A percentile compares a stretch with the other conserved stretches of the same genome.
phyloP scores from a whole-genome alignment of 148 eudicot species.

The Cornus controversa region DNA sequence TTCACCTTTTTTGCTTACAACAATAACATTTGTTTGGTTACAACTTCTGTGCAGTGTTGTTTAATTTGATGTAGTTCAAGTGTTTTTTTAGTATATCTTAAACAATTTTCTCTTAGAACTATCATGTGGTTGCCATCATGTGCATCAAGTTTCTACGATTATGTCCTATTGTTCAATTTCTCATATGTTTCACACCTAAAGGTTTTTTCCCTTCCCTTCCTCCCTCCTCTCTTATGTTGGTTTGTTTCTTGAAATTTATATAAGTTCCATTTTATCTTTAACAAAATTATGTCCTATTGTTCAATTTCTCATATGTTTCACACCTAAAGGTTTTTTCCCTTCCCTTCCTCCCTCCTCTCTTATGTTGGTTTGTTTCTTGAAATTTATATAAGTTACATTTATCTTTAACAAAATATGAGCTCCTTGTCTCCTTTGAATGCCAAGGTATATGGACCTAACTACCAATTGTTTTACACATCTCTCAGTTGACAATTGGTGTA shows the following conservation, averaged over 20 bases:
- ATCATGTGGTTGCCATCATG: background rate
- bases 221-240: background rate
- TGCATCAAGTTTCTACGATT: background rate
- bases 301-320: background rate
- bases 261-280: background rate
- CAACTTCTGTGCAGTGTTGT: background rate
- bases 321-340: background rate
- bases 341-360: background rate
- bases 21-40: background rate
- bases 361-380: background rate
- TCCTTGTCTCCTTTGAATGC: conserved; percentile 3
- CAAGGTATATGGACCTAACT: too few relatives aligned
- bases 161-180: background rate
- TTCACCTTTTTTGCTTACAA: background rate
- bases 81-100: too few relatives aligned
- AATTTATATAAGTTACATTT: background rate
- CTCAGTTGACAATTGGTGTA: too few relatives aligned
- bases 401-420: background rate
- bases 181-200: background rate
- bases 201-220: background rate
- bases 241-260: background rate
- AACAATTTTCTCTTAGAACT: too few relatives aligned
- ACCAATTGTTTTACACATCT: too few relatives aligned
- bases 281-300: background rate
- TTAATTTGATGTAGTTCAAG: too few relatives aligned